phyloP scores from a whole-genome alignment of 148 eudicot genomes.

The Hydrangea macrophylla region DNA sequence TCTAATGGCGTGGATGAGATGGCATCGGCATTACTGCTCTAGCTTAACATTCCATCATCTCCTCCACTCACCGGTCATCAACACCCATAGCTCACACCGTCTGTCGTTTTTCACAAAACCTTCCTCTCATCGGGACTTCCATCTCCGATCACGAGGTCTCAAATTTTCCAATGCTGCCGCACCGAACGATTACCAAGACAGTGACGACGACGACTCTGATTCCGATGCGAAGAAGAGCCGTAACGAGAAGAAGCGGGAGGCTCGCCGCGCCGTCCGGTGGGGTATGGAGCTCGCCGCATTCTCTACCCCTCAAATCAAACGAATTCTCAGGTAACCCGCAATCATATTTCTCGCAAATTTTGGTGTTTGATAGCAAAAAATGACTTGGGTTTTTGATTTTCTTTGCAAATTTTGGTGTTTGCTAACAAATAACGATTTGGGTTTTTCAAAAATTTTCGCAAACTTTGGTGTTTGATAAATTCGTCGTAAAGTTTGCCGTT shows the following conservation, averaged over 20 bases:
- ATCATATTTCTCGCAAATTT: too few relatives aligned
- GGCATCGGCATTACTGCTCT: slow-evolving; percentile 23
- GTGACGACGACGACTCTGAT: slow-evolving; percentile 8
- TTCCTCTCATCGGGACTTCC: slow-evolving; percentile 21
- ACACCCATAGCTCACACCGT: slow-evolving; percentile 5
- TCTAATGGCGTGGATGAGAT: slow-evolving; percentile 26
- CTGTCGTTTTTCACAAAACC: slow-evolving; percentile 15
- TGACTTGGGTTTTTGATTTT: too few relatives aligned
- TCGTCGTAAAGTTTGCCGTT: too few relatives aligned
- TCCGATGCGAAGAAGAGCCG: slow-evolving; percentile 40
- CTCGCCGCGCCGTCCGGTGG: slow-evolving; percentile 62
- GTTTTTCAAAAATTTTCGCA: too few relatives aligned
- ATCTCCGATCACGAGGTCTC: slow-evolving; percentile 39
- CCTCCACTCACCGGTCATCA: slow-evolving; percentile 13
- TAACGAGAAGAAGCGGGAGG: slow-evolving; percentile 74
- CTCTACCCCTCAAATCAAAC: slow-evolving; percentile 66
- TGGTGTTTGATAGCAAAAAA: too few relatives aligned
- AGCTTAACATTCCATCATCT: slow-evolving; percentile 8
- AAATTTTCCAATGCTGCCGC: slow-evolving; percentile 20
- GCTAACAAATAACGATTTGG: too few relatives aligned
- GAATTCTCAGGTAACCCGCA: slow-evolving; percentile 50
- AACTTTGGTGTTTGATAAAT: too few relatives aligned
- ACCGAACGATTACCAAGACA: slow-evolving; percentile 5
- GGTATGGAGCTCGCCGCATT: slow-evolving; percentile 74
- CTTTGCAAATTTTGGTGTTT: too few relatives aligned